Evolutionary conservation across 768 basidiomycete genomes (phyloP).

Genomic region (Lactarius tabidus): DNA sequence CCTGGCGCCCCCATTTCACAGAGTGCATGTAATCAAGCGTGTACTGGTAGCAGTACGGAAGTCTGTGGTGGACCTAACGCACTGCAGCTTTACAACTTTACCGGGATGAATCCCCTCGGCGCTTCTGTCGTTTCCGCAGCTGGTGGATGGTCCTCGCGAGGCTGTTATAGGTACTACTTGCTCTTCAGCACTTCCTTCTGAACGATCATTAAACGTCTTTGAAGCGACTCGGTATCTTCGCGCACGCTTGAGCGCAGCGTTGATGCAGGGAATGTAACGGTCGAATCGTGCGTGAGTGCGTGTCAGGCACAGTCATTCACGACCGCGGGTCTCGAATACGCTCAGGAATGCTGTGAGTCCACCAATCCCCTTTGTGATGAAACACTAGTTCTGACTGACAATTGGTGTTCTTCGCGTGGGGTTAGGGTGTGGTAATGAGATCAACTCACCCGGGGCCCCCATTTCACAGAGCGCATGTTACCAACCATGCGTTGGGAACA

Average conservation of each 20-base stretch:
- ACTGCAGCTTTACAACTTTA: background rate
- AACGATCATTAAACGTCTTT: background rate
- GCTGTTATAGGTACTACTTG: background rate
- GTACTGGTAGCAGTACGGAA: background rate
- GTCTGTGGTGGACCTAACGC: conserved; percentile 8
- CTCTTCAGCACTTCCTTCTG: background rate
- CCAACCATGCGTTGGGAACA: conserved; percentile 10
- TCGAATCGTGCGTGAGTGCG: conserved; percentile 56
- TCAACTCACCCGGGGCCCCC: background rate
- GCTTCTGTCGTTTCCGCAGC: background rate
- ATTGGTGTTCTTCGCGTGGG: background rate
- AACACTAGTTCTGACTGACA: background rate
- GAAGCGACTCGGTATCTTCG: background rate
- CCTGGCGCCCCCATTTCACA: background rate
- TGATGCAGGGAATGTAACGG: conserved; percentile 1
- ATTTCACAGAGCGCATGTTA: conserved; percentile 9
- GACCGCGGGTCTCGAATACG: conserved; percentile 64
- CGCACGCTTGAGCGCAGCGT: conserved; percentile 1
- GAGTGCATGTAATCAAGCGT: background rate
- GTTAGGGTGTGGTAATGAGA: conserved; percentile 12
- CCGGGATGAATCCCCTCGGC: background rate
- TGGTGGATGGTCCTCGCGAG: background rate
- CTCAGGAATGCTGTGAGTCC: conserved; percentile 48
- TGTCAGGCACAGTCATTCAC: conserved; percentile 67
- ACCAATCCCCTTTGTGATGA: too few relatives aligned